Evolutionary conservation across 352 stramenopile species (phyloP).

Genomic region (Phytophthora ohioensis): DNA sequence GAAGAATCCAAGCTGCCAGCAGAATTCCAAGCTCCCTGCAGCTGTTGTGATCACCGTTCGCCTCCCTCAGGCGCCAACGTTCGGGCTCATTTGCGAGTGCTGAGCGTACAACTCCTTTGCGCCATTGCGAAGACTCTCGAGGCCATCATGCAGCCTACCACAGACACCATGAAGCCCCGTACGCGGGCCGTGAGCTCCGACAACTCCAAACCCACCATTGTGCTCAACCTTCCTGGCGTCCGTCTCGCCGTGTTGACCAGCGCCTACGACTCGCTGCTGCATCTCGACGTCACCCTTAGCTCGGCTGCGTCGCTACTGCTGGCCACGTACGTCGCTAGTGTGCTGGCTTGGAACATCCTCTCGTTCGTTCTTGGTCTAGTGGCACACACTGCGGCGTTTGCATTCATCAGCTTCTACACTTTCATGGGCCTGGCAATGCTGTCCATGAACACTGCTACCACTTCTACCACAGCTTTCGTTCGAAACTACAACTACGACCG

Average conservation of each 20-base stretch:
- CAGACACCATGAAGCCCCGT: slow-evolving; percentile 32
- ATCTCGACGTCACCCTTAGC: slow-evolving; percentile 36
- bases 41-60: slow-evolving; percentile 10
- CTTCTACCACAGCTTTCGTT: slow-evolving; percentile 4
- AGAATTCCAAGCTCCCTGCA: slow-evolving; percentile 20
- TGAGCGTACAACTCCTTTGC: slow-evolving; percentile 26
- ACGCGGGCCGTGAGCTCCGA: slow-evolving; percentile 32
- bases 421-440: slow-evolving; percentile 56
- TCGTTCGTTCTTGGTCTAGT: slow-evolving; percentile 34
- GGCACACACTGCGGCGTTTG: slow-evolving; percentile 44
- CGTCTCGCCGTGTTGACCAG: slow-evolving; percentile 50
- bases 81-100: slow-evolving; percentile 23
- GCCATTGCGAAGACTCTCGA: slow-evolving; percentile 31
- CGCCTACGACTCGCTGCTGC: slow-evolving; percentile 39
- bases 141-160: slow-evolving; percentile 18
- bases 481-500: slow-evolving; percentile 9
- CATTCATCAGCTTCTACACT: slow-evolving; percentile 62
- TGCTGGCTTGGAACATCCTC: slow-evolving; percentile 40
- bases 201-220: slow-evolving; percentile 50
- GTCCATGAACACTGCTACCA: slow-evolving; percentile 30
- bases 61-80: slow-evolving; percentile 14
- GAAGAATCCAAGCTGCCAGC: slow-evolving; percentile 23
- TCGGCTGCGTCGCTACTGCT: slow-evolving; percentile 42
- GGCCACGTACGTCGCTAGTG: slow-evolving; percentile 38
- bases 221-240: slow-evolving; percentile 74